A percentile compares a stretch with the other conserved stretches of the same genome.
Evolutionary conservation across 2,329 filamentous ascomycete genomes (phyloP).

Genomic region (Botrytis elliptica): DNA sequence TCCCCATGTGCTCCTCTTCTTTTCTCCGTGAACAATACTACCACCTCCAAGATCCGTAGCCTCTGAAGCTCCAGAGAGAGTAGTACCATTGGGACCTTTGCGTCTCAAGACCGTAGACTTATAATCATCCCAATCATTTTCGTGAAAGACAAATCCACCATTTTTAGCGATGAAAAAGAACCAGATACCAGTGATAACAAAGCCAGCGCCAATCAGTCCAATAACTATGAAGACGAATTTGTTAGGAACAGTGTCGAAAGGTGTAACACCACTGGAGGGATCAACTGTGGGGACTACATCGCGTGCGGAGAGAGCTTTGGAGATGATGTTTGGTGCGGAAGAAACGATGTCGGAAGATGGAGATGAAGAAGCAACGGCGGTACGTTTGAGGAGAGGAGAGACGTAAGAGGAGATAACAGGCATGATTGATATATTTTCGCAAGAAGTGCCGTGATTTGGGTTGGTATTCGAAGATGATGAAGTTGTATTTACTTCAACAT

Average conservation of each 20-base stretch:
- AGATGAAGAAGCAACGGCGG: constrained; percentile 9
- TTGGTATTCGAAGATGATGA: neutral
- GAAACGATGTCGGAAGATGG: constrained; percentile 11
- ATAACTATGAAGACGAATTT: constrained; percentile 81
- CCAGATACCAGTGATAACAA: constrained; percentile 80
- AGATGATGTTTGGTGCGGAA: neutral
- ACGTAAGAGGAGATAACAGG: constrained; percentile 34
- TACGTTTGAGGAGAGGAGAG: constrained; percentile 30
- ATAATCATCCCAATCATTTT: constrained; percentile 97
- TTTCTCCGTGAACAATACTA: constrained; percentile 72
- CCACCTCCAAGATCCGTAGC: constrained; percentile 85
- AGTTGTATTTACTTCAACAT: constrained; percentile 18
- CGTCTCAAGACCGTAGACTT: constrained; percentile 89
- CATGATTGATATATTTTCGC: constrained; percentile 27
- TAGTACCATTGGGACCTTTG: constrained; percentile 83
- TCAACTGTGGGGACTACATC: constrained; percentile 33
- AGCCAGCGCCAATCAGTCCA: constrained; percentile 73
- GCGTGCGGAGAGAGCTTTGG: constrained; percentile 22
- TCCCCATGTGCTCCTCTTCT: constrained; percentile 47
- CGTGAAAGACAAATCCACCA: constrained; percentile 82
- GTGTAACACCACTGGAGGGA: constrained; percentile 50
- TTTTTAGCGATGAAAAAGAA: constrained; percentile 99
- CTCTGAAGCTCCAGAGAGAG: constrained; percentile 77
- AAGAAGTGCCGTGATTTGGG: neutral
- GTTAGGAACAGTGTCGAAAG: constrained; percentile 53